phyloP scores from a whole-genome alignment of 768 basidiomycete species.

The Inosperma sp. region DNA sequence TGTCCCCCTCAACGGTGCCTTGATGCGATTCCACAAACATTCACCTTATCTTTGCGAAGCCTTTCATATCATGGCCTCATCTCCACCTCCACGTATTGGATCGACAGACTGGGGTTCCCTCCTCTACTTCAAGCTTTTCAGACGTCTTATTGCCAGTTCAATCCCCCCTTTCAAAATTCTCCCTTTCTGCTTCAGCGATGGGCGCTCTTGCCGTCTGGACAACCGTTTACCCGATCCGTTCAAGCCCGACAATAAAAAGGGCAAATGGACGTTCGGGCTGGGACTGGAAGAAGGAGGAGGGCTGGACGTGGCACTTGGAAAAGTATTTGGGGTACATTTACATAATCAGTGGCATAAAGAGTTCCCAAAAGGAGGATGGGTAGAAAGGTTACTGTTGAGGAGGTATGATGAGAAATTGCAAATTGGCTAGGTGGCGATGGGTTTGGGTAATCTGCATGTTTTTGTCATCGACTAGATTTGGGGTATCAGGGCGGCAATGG shows the following conservation, averaged over 20 bases:
- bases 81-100: constrained; percentile 63
- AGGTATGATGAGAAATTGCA: constrained; percentile 47
- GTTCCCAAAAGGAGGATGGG: constrained; percentile 83
- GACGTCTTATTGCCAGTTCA: constrained; percentile 66
- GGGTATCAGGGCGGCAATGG: too few species aligned
- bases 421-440: background rate
- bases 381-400: constrained; percentile 69
- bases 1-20: constrained; percentile 80
- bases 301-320: constrained; percentile 55
- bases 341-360: constrained; percentile 95
- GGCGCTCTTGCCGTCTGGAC: constrained; percentile 84
- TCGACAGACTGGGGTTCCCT: constrained; percentile 93
- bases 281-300: constrained; percentile 58
- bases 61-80: constrained; percentile 82
- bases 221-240: constrained; percentile 95
- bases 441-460: too few species aligned
- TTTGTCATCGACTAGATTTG: too few species aligned
- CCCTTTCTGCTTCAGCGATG: constrained; percentile 95
- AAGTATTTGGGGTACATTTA: constrained; percentile 85
- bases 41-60: constrained; percentile 98
- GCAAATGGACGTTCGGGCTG: constrained; percentile 65
- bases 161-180: constrained; percentile 87
- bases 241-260: constrained; percentile 44
- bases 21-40: constrained; percentile 87
- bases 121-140: constrained; percentile 89